Percentiles rank a stretch among this genome's conserved stretches.
Conservation (phyloP, 805 yeast genomes). For the Yueomyces sp. region DNA sequence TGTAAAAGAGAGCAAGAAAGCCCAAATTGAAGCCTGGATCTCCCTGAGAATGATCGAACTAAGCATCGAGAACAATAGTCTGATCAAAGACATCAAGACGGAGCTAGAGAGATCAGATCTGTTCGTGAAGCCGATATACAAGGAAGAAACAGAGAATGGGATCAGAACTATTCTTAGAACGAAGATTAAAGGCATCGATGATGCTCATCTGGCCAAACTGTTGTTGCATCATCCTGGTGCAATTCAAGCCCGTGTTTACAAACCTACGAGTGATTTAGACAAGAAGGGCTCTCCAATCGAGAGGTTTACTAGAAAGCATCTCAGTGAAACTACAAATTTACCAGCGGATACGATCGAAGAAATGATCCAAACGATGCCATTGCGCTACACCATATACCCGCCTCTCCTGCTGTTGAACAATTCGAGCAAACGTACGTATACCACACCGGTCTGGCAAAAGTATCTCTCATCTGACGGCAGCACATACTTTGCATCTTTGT, state of each 20-base stretch:
- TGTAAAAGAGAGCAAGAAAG: too few species aligned
- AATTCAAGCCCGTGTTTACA: background rate
- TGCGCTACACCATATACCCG: conserved; percentile 48
- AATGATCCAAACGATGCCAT: conserved; percentile 10
- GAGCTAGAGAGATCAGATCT: conserved; percentile 7
- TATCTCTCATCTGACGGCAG: conserved; percentile 9
- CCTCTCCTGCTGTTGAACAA: conserved; percentile 53
- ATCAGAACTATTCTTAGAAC: conserved; percentile 10
- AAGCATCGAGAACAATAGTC: background rate
- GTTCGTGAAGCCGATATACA: conserved; percentile 16
- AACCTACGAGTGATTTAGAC: too few species aligned
- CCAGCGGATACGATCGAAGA: conserved; percentile 1
- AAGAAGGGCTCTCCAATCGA: background rate
- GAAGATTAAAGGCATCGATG: conserved; percentile 1
- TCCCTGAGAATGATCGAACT: too few species aligned
- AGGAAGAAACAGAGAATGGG: conserved; percentile 7
- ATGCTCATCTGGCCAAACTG: conserved; percentile 1
- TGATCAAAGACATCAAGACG: conserved; percentile 14
- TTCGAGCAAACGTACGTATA: conserved; percentile 30
- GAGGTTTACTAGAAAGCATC: background rate
- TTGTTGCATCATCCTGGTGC: conserved; percentile 4
- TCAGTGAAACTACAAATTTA: background rate
- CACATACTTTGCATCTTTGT: conserved; percentile 11
- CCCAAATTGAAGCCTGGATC: too few species aligned
- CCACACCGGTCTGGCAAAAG: conserved; percentile 23